Evolutionary conservation across 2,329 filamentous ascomycete genomes (phyloP).

Genomic region (Chaetomiaceae sp.): DNA sequence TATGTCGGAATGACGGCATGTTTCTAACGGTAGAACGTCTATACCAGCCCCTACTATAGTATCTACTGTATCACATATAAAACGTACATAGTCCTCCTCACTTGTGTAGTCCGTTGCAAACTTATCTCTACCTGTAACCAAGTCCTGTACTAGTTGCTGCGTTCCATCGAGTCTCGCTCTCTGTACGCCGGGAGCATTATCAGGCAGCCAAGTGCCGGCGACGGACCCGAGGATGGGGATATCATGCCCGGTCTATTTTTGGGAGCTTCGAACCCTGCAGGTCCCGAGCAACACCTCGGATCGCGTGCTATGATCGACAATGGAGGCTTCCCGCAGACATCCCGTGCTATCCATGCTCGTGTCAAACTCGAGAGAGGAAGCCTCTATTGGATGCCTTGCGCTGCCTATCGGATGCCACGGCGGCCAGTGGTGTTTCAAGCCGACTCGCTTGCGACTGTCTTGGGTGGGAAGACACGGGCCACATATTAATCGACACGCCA

Average conservation of each 20-base stretch:
- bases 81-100: too few relatives aligned
- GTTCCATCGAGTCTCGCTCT: too few relatives aligned
- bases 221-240: conserved; percentile 10
- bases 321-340: not conserved
- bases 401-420: not conserved
- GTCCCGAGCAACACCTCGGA: not conserved
- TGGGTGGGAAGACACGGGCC: not conserved
- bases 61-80: too few relatives aligned
- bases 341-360: not conserved
- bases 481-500: conserved; percentile 4
- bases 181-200: too few relatives aligned
- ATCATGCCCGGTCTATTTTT: conserved; percentile 9
- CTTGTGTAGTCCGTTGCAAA: too few relatives aligned
- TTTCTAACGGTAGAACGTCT: too few relatives aligned
- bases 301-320: not conserved
- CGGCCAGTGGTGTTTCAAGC: conserved; percentile 7
- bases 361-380: not conserved
- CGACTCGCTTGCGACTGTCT: conserved; percentile 1
- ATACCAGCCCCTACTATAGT: too few relatives aligned
- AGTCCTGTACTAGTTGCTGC: too few relatives aligned
- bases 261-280: not conserved
- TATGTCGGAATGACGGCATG: too few relatives aligned
- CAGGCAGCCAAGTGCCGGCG: not conserved
- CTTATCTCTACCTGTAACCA: too few relatives aligned
- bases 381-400: not conserved